A percentile compares a stretch with the other conserved stretches of the same genome.
phyloP scores from a whole-genome alignment of 1,139 yeast genomes.

The Eremothecium gossypii region DNA sequence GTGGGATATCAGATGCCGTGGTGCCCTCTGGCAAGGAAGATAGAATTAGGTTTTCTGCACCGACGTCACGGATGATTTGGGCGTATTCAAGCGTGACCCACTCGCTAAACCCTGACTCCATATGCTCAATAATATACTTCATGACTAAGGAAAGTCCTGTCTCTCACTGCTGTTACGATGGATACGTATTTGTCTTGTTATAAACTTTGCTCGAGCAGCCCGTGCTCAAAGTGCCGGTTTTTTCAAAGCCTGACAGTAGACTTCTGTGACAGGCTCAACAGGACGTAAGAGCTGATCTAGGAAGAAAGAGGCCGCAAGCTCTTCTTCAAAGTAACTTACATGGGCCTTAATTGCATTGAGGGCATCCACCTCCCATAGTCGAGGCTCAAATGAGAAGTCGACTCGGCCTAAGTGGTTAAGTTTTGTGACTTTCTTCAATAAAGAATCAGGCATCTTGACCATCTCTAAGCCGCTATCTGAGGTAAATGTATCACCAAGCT shows the following conservation, averaged over 20 bases:
- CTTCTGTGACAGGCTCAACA: not conserved
- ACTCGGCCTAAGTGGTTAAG: constrained; percentile 66
- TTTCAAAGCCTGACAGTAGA: not conserved
- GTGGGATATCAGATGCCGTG: constrained; percentile 57
- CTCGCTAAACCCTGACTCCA: constrained; percentile 94
- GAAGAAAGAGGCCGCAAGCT: constrained; percentile 73
- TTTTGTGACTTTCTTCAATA: constrained; percentile 28
- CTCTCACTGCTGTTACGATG: too few relatives aligned
- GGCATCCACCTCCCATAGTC: constrained; percentile 68
- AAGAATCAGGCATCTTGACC: constrained; percentile 28
- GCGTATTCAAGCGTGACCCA: constrained; percentile 89
- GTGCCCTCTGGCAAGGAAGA: constrained; percentile 67
- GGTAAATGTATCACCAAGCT: constrained; percentile 19
- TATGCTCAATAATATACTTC: constrained; percentile 92
- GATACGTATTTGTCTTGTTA: too few relatives aligned
- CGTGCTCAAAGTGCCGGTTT: not conserved
- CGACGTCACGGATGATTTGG: constrained; percentile 76
- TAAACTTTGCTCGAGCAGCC: too few relatives aligned
- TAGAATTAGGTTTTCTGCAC: constrained; percentile 61
- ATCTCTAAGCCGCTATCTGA: constrained; percentile 8
- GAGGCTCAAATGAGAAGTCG: constrained; percentile 74
- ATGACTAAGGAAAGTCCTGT: constrained; percentile 28
- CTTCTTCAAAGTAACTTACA: constrained; percentile 78
- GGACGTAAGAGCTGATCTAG: constrained; percentile 31
- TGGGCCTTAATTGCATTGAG: constrained; percentile 81